Base-by-base conservation (phyloP, 83 land plant genomes). In the Thuja plicata region DNA sequence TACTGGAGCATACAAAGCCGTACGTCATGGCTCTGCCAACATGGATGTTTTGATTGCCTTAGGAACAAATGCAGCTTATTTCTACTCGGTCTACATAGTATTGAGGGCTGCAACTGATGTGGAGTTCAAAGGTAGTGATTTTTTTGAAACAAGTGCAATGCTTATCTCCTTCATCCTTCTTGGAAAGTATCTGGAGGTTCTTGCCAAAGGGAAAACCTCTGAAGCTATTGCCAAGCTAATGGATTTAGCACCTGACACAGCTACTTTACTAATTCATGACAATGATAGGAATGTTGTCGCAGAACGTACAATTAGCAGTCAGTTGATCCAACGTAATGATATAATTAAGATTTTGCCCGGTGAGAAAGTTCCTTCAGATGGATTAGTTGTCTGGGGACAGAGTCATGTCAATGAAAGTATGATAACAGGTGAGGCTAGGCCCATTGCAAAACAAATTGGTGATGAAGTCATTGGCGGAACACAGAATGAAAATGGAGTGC, bases 91-190 rank as follows among this genome's bases (percentile, higher is more conserved):
- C 15, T 95, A 95, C 88, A 85, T 90, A 3, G 89, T 94, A n/a
- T 37, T 92, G 19, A 92, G 94, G 87, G 93, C 97, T 46, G 91
- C 94, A 55, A 91, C 92, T 50, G 95, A 95, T 16, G 32, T 81
- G 8, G 55, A 55, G 24, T 96, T 95, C 87, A 81, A 89, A 57
- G 92, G 89, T 24, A 93, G 91, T 7, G 97, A 96, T 91, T 96
- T 96, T 87, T 96, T 96, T 89, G 97, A 96, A 89, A 96, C 97
- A 0, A 96, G 97, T 91, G 87, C 97, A 10, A 96, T 96, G 97
- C 93, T 96, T 3, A 96, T 96, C 24, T 96, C 97, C 9, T 96
- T 96, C 89, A 95, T 96, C 87, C 91, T 96, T n/a, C 93, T 96
- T 9, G 97, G 97, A 24, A 96, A 96, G 73, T 96, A 93, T 87